These are phyloP conservation scores for Saccharomycopsis sp. DNA, from an alignment of 805 yeast genomes.

Conservation along the genomic window DNA sequence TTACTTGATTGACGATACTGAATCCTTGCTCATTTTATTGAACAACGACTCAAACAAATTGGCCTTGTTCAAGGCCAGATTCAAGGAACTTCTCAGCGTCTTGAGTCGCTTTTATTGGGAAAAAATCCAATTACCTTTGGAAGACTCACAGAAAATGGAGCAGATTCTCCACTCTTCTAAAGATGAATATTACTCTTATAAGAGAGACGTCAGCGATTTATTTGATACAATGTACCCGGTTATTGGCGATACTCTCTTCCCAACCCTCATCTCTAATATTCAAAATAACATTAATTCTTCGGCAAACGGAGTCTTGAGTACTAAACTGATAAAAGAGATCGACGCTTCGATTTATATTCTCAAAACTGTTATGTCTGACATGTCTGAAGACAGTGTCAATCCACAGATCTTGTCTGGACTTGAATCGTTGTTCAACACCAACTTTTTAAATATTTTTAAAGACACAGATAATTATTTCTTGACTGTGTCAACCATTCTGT, in stretches of 20 bases:
- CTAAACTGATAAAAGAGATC: conserved; percentile 31
- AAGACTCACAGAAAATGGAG: conserved; percentile 26
- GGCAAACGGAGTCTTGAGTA: neutral
- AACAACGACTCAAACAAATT: conserved; percentile 30
- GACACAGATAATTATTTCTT: conserved; percentile 26
- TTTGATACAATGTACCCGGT: conserved; percentile 66
- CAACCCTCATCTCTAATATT: conserved; percentile 35
- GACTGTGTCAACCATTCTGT: conserved; percentile 45
- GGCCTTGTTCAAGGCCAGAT: conserved; percentile 28
- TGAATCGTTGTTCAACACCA: conserved; percentile 27
- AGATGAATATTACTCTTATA: conserved; percentile 59
- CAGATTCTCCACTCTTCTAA: conserved; percentile 25
- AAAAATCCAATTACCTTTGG: conserved; percentile 43
- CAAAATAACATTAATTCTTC: conserved; percentile 23
- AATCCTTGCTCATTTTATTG: conserved; percentile 29
- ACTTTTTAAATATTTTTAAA: conserved; percentile 25
- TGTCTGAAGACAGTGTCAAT: conserved; percentile 28
- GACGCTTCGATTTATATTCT: conserved; percentile 61
- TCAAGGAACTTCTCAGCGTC: conserved; percentile 33
- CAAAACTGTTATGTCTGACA: conserved; percentile 39
- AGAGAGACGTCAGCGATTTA: conserved; percentile 72
- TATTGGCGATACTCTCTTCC: conserved; percentile 47
- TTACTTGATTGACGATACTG: conserved; percentile 44
- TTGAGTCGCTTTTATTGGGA: conserved; percentile 62
- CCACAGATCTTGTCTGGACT: conserved; percentile 24